Percentiles rank a stretch among this genome's conserved stretches.
Conservation (phyloP, 768 basidiomycete genomes). For the Phylloporus scabripes region DNA sequence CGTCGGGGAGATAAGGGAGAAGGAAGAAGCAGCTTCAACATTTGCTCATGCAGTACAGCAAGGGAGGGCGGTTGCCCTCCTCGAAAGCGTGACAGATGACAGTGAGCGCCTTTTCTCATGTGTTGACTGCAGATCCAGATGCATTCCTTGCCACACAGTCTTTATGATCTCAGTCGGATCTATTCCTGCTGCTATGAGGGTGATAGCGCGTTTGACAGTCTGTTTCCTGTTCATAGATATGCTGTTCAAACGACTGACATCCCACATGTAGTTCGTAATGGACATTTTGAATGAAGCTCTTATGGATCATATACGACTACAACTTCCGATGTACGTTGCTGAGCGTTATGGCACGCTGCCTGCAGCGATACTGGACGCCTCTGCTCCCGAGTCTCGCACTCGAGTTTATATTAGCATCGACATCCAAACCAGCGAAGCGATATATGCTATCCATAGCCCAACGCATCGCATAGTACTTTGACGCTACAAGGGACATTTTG, state of each 20-base stretch:
- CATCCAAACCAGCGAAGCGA: slow-evolving; percentile 45
- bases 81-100: slow-evolving; percentile 48
- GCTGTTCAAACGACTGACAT: background rate
- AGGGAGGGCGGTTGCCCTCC: slow-evolving; percentile 40
- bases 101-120: slow-evolving; percentile 30
- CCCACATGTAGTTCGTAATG: slow-evolving; percentile 41
- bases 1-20: slow-evolving; percentile 46
- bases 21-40: slow-evolving; percentile 35
- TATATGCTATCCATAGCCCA: slow-evolving; percentile 39
- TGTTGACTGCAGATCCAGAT: background rate
- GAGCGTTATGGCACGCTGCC: slow-evolving; percentile 48
- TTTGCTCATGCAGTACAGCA: slow-evolving; percentile 37
- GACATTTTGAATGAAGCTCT: slow-evolving; percentile 47
- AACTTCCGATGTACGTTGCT: slow-evolving; percentile 47
- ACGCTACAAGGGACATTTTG: slow-evolving; percentile 32
- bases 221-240: slow-evolving; percentile 6
- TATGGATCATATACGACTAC: slow-evolving; percentile 45
- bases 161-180: slow-evolving; percentile 56
- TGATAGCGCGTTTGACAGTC: slow-evolving; percentile 42
- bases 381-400: slow-evolving; percentile 28
- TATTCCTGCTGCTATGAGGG: slow-evolving; percentile 38
- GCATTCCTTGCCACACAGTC: slow-evolving; percentile 28
- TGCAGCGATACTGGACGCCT: slow-evolving; percentile 30
- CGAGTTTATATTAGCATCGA: slow-evolving; percentile 39
- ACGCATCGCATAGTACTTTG: slow-evolving; percentile 37